phyloP scores from a whole-genome alignment of 495 filamentous ascomycete genomes.

The Delitschia confertaspora region DNA sequence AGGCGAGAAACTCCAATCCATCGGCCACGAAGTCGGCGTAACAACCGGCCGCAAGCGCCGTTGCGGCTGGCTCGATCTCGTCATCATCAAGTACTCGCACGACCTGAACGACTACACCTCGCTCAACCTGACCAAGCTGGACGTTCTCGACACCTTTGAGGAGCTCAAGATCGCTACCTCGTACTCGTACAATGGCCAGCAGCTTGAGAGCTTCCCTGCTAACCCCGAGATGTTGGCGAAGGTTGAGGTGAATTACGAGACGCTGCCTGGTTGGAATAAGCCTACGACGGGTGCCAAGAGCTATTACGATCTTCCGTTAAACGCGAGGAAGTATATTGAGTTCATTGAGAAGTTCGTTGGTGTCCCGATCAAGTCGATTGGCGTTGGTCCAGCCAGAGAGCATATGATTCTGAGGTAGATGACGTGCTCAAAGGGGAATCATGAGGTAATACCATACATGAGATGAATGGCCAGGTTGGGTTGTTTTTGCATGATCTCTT shows the following conservation, averaged over 20 bases:
- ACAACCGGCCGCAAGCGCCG: conserved; percentile 77
- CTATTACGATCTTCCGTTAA: conserved; percentile 61
- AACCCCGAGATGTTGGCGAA: conserved; percentile 52
- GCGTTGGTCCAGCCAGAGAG: conserved; percentile 66
- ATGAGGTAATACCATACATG: neutral
- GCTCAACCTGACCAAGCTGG: conserved; percentile 82
- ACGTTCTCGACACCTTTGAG: conserved; percentile 74
- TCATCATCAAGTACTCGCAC: conserved; percentile 65
- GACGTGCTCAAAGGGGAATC: neutral
- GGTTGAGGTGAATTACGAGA: conserved; percentile 60
- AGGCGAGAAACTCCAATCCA: conserved; percentile 55
- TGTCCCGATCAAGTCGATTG: conserved; percentile 66
- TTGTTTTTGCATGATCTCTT: too few species aligned
- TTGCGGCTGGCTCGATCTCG: conserved; percentile 86
- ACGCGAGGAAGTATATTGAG: conserved; percentile 65
- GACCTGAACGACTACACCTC: conserved; percentile 37
- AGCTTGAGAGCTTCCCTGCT: conserved; percentile 56
- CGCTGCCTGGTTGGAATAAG: conserved; percentile 68
- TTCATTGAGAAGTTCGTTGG: conserved; percentile 70
- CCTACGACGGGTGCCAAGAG: conserved; percentile 53
- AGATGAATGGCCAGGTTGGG: neutral
- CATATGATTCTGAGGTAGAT: conserved; percentile 51
- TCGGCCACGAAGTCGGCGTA: conserved; percentile 64
- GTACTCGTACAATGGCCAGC: conserved; percentile 49
- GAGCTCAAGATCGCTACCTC: conserved; percentile 70